Percentiles rank a stretch among this genome's conserved stretches.
phyloP scores from a whole-genome alignment of 2,329 filamentous ascomycete species.

The Xylariaceae sp. region DNA sequence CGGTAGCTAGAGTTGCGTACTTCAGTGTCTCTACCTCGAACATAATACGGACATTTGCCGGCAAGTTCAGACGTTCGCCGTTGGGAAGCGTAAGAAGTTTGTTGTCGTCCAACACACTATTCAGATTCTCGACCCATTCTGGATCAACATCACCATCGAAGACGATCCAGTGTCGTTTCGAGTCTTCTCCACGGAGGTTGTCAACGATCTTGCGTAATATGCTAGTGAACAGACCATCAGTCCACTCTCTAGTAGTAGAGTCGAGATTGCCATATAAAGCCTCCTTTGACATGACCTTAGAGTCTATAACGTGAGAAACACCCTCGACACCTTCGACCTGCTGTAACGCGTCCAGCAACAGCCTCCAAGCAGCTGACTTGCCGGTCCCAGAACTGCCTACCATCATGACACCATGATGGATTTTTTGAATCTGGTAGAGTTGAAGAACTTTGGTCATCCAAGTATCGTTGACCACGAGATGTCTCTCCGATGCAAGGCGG shows the following conservation, averaged over 20 bases:
- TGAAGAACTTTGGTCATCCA: constrained; percentile 99
- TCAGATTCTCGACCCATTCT: constrained; percentile 99
- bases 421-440: constrained; percentile 95
- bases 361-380: constrained; percentile 94
- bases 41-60: constrained; percentile 97
- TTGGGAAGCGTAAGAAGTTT: constrained; percentile 97
- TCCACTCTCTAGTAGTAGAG: constrained; percentile 98
- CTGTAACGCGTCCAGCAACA: constrained; percentile 89
- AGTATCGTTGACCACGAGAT: constrained; percentile 87
- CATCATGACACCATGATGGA: constrained; percentile 99
- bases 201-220: constrained; percentile 98
- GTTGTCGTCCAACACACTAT: constrained; percentile 99
- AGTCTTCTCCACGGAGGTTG: constrained; percentile 95
- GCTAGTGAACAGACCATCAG: constrained; percentile 96
- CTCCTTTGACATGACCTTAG: constrained; percentile 99
- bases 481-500: constrained; percentile 80
- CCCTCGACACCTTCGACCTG: constrained; percentile 91
- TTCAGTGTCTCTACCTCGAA: constrained; percentile 98
- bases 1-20: constrained; percentile 97
- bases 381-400: constrained; percentile 97
- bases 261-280: constrained; percentile 94
- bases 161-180: constrained; percentile 98
- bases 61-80: constrained; percentile 94
- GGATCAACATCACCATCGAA: constrained; percentile 99
- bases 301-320: constrained; percentile 96